Evolutionary conservation across 164 flowering plant genomes (phyloP), one percentile per base, ranked within the genome.

Genomic region (Dillenia turbinata): DNA sequence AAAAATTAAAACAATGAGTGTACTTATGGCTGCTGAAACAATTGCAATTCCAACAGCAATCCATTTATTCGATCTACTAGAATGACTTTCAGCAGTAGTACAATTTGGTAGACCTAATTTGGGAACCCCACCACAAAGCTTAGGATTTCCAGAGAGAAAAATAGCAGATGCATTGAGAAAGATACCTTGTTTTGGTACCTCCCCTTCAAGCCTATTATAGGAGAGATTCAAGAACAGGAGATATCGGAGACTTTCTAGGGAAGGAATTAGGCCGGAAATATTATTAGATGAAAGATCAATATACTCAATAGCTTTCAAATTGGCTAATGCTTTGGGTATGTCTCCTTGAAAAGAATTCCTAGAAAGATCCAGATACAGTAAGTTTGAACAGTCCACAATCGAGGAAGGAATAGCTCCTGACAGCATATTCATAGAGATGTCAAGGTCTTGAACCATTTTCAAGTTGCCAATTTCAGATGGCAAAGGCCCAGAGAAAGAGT

Each of bases 151-250:
- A 11, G 47, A 9, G 3, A 63, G 43, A 53, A 19, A 58, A 58
- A 64, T 43, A 4, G 17, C 24, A 7, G 67, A 19, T 14, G 59
- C 45, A 49, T 70, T 66, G 11, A 46, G 6, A 44, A 70, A 70
- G 47, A 70, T 58, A 3, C 69, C 66, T 61, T 44, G 45, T 14
- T 44, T 56, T 48, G 74, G 66, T 12, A 66, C 59, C 59, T 61
- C 54, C 9, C 66, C 69, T 22, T 56, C 56, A 9, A 70, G 59
- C 46, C 51, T 19, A 52, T 64, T 64, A 46, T 6, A 9, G 19
- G 73, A 69, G 60, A 69, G 64, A 26, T 69, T 64, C 46, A 64
- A 49, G 44, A 48, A 19, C 50, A 59, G 59, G 40, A 69, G 67
- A 50, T 48, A 64, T 47, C 19, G 47, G 9, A 69, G 55, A 24